These are phyloP conservation scores for Metschnikowia peoriensis DNA, from an alignment of 805 yeast species.

Conservation along the genomic window DNA sequence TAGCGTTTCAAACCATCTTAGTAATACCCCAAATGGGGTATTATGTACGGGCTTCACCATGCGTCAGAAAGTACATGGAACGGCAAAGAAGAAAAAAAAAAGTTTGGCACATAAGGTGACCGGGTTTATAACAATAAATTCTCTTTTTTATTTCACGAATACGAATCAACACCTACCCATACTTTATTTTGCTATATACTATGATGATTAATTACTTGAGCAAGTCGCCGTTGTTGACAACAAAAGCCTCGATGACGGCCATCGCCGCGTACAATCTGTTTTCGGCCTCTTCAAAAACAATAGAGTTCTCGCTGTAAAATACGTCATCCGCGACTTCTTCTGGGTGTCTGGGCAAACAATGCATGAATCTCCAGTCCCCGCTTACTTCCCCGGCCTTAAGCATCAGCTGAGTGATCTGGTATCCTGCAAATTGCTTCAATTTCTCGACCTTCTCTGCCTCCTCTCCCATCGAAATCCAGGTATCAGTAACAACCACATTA, in stretches of 20 bases:
- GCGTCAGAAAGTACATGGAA: not conserved
- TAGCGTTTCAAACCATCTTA: not conserved
- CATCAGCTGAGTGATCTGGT: conserved; percentile 74
- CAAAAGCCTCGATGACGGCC: conserved; percentile 88
- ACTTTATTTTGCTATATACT: not conserved
- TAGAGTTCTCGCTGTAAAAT: conserved; percentile 72
- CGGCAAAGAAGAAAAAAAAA: not conserved
- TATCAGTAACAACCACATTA: conserved; percentile 87
- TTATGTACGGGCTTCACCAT: not conserved
- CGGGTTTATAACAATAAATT: not conserved
- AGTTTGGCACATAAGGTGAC: not conserved
- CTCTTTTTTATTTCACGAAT: no score
- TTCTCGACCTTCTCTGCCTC: conserved; percentile 73
- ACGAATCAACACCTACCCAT: not conserved
- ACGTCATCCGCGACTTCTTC: conserved; percentile 95
- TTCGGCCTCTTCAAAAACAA: conserved; percentile 95
- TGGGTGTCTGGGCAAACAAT: conserved; percentile 91
- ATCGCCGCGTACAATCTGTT: conserved; percentile 95
- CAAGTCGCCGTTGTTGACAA: conserved; percentile 48
- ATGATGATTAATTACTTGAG: conserved; percentile 6
- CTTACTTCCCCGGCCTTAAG: conserved; percentile 57
- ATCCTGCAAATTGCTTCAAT: conserved; percentile 79
- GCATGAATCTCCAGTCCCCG: conserved; percentile 86
- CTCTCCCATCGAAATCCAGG: conserved; percentile 98
- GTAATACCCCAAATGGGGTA: not conserved